Percentiles rank a stretch among this genome's conserved stretches.
phyloP scores from a whole-genome alignment of 2,329 filamentous ascomycete genomes.

The Alternaria rosae region DNA sequence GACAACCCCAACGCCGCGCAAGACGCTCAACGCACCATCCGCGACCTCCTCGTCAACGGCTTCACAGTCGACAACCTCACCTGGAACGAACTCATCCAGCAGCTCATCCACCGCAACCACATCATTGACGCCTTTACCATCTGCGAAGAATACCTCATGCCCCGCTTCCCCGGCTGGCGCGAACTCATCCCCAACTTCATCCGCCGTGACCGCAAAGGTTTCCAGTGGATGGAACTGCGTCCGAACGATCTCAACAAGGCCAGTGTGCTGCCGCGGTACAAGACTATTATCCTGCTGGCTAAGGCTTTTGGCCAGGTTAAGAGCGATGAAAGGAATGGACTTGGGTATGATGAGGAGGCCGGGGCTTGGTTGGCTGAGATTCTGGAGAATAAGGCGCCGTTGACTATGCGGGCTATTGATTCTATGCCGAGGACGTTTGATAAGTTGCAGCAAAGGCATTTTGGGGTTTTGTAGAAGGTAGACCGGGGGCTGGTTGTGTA shows the following conservation, averaged over 20 bases:
- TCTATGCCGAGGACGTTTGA: conserved; percentile 53
- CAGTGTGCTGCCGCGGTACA: conserved; percentile 51
- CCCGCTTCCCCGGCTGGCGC: conserved; percentile 77
- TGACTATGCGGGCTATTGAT: conserved; percentile 53
- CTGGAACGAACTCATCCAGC: conserved; percentile 80
- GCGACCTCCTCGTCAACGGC: conserved; percentile 67
- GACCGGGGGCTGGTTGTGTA: not conserved
- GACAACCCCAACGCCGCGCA: conserved; percentile 32
- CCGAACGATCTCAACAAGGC: conserved; percentile 32
- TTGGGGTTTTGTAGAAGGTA: conserved; percentile 16
- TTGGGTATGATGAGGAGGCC: conserved; percentile 30
- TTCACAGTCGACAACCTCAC: conserved; percentile 78
- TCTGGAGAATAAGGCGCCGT: conserved; percentile 48
- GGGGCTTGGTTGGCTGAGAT: conserved; percentile 34
- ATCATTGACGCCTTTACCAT: conserved; percentile 73
- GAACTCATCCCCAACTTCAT: conserved; percentile 30
- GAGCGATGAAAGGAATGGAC: conserved; percentile 42
- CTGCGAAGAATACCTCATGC: conserved; percentile 82
- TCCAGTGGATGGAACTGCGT: conserved; percentile 41
- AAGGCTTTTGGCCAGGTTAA: conserved; percentile 47
- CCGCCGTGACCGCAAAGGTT: conserved; percentile 29
- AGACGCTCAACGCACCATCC: conserved; percentile 51
- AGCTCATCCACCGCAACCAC: conserved; percentile 67
- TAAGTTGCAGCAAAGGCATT: conserved; percentile 38
- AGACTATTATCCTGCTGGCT: conserved; percentile 54